Evolutionary conservation across 306 rosid genomes (phyloP).

Genomic region (Fagus crenata): DNA sequence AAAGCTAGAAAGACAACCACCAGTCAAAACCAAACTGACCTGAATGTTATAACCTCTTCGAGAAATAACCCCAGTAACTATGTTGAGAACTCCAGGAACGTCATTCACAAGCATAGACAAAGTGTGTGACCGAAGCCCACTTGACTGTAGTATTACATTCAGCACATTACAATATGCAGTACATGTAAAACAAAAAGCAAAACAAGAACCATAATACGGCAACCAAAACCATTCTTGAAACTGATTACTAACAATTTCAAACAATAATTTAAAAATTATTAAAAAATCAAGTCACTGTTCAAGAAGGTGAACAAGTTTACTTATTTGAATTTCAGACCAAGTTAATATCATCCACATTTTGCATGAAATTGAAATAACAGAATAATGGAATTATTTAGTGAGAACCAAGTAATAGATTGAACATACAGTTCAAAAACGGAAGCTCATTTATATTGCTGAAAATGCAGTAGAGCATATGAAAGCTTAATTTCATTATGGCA

Average conservation of each 20-base stretch:
- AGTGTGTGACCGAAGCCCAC: slow-evolving; percentile 54
- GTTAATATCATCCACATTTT: not conserved
- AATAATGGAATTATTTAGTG: not conserved
- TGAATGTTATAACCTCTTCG: slow-evolving; percentile 70
- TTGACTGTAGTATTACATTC: slow-evolving; percentile 44
- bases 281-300: not conserved
- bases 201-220: not conserved
- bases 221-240: not conserved
- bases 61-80: slow-evolving; percentile 57
- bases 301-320: not conserved
- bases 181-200: not conserved
- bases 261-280: not conserved
- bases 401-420: not conserved
- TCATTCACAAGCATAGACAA: slow-evolving; percentile 59
- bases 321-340: not conserved
- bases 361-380: not conserved
- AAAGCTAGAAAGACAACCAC: not conserved
- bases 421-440: not conserved
- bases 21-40: slow-evolving; percentile 37
- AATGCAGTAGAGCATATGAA: not conserved
- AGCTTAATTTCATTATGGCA: not conserved
- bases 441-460: not conserved
- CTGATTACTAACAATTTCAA: not conserved
- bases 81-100: slow-evolving; percentile 60
- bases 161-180: not conserved